Conservation (phyloP, 257 asterid genomes). For the Solanum okadae region DNA sequence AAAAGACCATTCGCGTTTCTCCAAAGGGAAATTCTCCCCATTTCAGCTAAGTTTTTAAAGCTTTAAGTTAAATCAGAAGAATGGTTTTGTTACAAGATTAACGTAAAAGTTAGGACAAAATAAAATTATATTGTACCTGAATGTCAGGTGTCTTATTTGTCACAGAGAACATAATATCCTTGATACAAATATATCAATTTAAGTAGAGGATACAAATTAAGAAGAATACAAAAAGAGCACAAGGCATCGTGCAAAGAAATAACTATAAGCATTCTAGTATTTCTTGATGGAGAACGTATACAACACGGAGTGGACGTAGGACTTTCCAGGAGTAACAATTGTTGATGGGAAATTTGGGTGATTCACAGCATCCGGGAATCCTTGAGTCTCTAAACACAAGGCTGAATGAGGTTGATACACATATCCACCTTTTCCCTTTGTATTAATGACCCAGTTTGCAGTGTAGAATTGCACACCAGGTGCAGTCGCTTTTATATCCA, state of each 20-base stretch:
- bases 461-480: constrained; percentile 9
- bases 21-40: neutral
- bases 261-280: neutral
- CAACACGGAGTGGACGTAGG: constrained; percentile 41
- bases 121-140: neutral
- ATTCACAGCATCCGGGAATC: constrained; percentile 81
- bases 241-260: neutral
- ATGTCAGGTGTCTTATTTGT: neutral
- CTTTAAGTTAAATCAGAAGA: no score
- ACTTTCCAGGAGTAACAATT: constrained; percentile 41
- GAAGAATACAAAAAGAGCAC: neutral
- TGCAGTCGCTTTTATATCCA: neutral
- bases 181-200: neutral
- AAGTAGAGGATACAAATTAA: neutral
- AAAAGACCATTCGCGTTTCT: neutral
- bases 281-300: constrained; percentile 26
- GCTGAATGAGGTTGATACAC: constrained; percentile 6
- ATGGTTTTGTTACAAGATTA: no score
- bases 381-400: constrained; percentile 50
- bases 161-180: neutral
- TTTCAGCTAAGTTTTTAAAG: neutral
- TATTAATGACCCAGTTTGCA: neutral
- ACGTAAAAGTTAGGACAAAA: neutral
- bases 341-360: constrained; percentile 63
- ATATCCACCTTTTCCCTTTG: constrained; percentile 4